Conservation (phyloP, 805 yeast species). For the Pichia heedii region DNA sequence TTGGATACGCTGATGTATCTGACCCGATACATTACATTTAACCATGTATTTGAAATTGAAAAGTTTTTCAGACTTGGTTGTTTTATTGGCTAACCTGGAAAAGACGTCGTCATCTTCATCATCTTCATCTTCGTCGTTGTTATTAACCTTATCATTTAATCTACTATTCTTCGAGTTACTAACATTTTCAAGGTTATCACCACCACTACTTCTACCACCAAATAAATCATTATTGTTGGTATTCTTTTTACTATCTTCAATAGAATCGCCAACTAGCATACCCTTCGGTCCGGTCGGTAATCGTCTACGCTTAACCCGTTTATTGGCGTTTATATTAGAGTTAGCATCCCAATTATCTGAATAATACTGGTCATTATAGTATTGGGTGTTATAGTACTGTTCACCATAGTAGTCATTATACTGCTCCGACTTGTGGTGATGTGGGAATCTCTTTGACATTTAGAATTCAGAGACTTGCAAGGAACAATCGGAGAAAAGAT, state of each 20-base stretch:
- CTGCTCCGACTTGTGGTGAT: too few relatives aligned
- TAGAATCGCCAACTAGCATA: neutral
- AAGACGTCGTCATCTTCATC: constrained; percentile 11
- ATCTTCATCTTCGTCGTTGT: neutral
- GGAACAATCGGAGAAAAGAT: too few relatives aligned
- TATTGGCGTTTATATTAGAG: too few relatives aligned
- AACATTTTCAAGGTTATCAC: neutral
- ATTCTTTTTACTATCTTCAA: neutral
- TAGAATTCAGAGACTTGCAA: too few relatives aligned
- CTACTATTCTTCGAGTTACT: too few relatives aligned
- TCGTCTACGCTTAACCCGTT: neutral
- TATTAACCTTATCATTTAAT: neutral
- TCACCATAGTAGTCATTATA: too few relatives aligned
- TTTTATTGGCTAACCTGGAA: constrained; percentile 2
- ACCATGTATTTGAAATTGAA: constrained; percentile 4
- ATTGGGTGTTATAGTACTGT: too few relatives aligned
- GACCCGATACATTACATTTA: constrained; percentile 16
- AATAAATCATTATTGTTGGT: neutral
- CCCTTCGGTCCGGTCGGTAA: constrained; percentile 12
- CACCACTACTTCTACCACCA: neutral
- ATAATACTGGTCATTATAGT: too few relatives aligned
- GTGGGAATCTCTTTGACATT: too few relatives aligned
- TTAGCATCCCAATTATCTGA: too few relatives aligned
- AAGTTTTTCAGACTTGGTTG: neutral
- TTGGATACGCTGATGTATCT: constrained; percentile 56